Evolutionary conservation across 257 asterid species (phyloP).

Genomic region (Plectranthus barbatus): DNA sequence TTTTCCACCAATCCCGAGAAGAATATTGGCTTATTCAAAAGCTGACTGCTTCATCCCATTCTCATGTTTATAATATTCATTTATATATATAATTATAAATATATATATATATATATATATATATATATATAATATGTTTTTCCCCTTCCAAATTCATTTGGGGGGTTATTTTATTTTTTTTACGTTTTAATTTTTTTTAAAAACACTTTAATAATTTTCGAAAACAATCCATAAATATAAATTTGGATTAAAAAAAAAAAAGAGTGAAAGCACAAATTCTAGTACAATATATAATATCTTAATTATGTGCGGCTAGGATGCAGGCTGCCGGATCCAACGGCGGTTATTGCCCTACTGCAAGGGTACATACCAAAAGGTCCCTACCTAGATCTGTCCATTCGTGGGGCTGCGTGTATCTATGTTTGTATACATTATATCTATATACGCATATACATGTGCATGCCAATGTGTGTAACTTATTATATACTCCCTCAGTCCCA

Average conservation of each 20-base stretch:
- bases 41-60: conserved; percentile 24
- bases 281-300: not conserved
- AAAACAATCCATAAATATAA: no score
- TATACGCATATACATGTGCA: no score
- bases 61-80: not conserved
- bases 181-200: no score
- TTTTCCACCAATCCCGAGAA: conserved; percentile 91
- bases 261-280: not conserved
- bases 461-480: no score
- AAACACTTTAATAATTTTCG: no score
- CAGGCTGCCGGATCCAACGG: conserved; percentile 31
- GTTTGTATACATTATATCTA: not conserved
- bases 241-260: not conserved
- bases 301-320: conserved; percentile 20
- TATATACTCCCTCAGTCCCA: no score
- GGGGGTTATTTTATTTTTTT: not conserved
- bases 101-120: not conserved
- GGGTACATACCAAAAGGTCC: conserved; percentile 19
- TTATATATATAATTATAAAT: no score
- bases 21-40: conserved; percentile 68
- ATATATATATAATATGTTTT: not conserved
- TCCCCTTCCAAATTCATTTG: not conserved
- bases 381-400: conserved; percentile 33
- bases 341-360: conserved; percentile 7
- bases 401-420: conserved; percentile 1